Conservation (phyloP, 306 rosid genomes). For the Sphenostylis stenocarpa region DNA sequence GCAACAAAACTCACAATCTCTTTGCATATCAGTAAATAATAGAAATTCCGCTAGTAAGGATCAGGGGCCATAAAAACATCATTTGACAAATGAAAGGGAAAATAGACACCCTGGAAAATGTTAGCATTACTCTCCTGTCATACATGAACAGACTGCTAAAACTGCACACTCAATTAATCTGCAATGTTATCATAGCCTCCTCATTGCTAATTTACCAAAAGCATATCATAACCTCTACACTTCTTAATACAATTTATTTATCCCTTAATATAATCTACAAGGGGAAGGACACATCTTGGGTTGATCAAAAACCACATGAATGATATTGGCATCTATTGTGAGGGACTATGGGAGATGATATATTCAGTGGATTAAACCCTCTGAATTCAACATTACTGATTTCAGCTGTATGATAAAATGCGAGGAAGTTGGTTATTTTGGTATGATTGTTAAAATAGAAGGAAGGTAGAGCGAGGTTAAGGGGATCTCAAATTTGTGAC, state of each 20-base stretch:
- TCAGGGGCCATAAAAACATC: background rate
- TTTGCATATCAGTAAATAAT: constrained; percentile 7
- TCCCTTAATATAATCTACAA: background rate
- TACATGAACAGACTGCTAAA: background rate
- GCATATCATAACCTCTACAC: background rate
- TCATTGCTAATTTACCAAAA: background rate
- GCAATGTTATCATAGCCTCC: background rate
- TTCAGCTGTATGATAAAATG: background rate
- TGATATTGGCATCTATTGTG: background rate
- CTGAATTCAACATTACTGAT: background rate
- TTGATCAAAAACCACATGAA: background rate
- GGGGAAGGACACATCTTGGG: background rate
- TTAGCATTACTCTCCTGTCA: background rate
- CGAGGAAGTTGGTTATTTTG: background rate
- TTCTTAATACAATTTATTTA: background rate
- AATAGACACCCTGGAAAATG: background rate
- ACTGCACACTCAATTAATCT: background rate
- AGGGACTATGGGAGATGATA: background rate
- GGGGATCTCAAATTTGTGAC: background rate
- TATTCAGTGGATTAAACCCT: background rate
- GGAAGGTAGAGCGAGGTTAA: background rate
- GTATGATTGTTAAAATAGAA: background rate
- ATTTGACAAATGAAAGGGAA: background rate
- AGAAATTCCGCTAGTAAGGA: background rate
- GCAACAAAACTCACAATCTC: background rate